phyloP scores from a whole-genome alignment of 2,329 filamentous ascomycete genomes.

The Chalaropsis thielavioides region DNA sequence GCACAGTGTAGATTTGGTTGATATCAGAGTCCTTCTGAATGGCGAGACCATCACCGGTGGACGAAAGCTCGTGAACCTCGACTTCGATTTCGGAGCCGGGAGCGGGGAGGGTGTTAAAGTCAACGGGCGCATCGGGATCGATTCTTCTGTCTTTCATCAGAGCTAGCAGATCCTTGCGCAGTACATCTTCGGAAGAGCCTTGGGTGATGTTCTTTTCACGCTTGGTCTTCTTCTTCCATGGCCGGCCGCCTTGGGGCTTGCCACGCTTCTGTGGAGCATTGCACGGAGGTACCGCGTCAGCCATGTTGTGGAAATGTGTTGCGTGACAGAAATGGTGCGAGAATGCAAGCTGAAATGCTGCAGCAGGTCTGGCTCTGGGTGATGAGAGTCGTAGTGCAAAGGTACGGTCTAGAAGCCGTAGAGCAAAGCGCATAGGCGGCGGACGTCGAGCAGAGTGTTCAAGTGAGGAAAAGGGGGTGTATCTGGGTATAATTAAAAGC shows the following conservation, averaged over 20 bases:
- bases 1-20: slow-evolving; percentile 63
- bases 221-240: slow-evolving; percentile 33
- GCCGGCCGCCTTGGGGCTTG: slow-evolving; percentile 16
- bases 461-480: background rate
- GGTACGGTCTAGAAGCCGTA: background rate
- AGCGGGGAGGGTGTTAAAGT: slow-evolving; percentile 38
- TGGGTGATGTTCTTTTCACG: slow-evolving; percentile 45
- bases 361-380: background rate
- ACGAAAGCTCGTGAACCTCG: slow-evolving; percentile 68
- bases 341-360: background rate
- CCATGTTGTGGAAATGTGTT: background rate
- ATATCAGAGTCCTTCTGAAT: slow-evolving; percentile 39
- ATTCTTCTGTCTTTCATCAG: slow-evolving; percentile 32
- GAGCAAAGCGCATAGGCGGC: slow-evolving; percentile 8
- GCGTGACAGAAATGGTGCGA: background rate
- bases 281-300: slow-evolving; percentile 6
- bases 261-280: slow-evolving; percentile 13
- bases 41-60: slow-evolving; percentile 81
- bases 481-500: background rate
- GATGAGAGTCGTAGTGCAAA: background rate
- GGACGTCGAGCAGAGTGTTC: background rate
- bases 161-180: slow-evolving; percentile 46
- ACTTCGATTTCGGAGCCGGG: slow-evolving; percentile 65
- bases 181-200: slow-evolving; percentile 51
- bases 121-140: slow-evolving; percentile 22